A percentile compares a stretch with the other conserved stretches of the same genome.
These are phyloP conservation scores for Petunia axillaris DNA, from an alignment of 257 asterid genomes.

Conservation along the genomic window DNA sequence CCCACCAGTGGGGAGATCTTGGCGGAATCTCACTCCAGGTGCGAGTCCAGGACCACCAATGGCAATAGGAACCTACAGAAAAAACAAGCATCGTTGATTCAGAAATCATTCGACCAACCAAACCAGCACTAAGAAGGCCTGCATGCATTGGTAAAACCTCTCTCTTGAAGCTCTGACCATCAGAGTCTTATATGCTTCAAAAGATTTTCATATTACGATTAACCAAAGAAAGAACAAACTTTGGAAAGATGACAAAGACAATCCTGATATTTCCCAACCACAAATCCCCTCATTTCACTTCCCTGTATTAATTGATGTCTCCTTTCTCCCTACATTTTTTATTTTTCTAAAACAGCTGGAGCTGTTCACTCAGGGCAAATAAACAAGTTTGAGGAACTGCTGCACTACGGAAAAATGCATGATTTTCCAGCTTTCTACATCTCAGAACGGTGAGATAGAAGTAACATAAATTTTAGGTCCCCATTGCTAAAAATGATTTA, in stretches of 20 bases:
- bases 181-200: not conserved
- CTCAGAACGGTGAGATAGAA: not conserved
- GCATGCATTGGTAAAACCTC: not conserved
- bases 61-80: conserved; percentile 81
- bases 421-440: not conserved
- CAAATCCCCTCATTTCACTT: not conserved
- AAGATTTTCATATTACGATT: not conserved
- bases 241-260: not conserved
- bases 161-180: not conserved
- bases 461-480: not conserved
- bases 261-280: not conserved
- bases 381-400: not conserved
- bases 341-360: not conserved
- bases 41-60: conserved; percentile 94
- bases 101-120: not conserved
- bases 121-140: conserved; percentile 1
- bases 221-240: not conserved
- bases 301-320: not conserved
- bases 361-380: not conserved
- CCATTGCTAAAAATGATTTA: not conserved
- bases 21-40: conserved; percentile 77
- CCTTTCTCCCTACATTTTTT: not conserved
- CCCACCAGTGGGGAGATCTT: conserved; percentile 75
- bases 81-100: not conserved
- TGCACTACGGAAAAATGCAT: not conserved